These are phyloP conservation scores for Rauvolfia tetraphylla DNA, from an alignment of 257 asterid genomes.

Conservation along the genomic window DNA sequence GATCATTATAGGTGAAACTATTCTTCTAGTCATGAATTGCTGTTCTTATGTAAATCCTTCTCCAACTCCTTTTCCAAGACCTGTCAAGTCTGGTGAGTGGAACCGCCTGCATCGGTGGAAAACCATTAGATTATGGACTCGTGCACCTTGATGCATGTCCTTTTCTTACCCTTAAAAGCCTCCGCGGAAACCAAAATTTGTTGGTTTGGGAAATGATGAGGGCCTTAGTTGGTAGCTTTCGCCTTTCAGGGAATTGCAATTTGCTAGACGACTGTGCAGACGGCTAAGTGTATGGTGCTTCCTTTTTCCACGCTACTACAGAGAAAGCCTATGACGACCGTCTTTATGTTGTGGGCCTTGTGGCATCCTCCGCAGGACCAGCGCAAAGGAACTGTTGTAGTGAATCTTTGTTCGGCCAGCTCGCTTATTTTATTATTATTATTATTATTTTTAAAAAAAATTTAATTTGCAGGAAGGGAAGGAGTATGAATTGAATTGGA, in stretches of 20 bases:
- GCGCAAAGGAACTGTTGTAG: background rate
- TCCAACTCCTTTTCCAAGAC: background rate
- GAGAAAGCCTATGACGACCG: background rate
- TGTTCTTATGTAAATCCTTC: background rate
- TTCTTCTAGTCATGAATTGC: background rate
- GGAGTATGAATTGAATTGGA: no score
- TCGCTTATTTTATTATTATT: no score
- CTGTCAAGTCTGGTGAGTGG: background rate
- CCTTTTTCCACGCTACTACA: background rate
- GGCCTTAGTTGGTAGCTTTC: background rate
- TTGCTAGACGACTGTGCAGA: background rate
- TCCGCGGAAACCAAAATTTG: background rate
- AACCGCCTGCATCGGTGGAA: background rate
- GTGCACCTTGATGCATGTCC: background rate
- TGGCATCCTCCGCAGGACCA: background rate
- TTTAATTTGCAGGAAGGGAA: no score
- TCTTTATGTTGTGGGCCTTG: constrained; percentile 5
- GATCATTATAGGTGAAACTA: background rate
- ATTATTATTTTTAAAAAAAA: no score
- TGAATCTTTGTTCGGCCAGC: background rate
- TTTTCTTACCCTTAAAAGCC: background rate
- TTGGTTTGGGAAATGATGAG: background rate
- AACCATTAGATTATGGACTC: background rate
- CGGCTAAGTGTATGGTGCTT: background rate
- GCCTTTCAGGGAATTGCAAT: background rate